These are phyloP conservation scores for Clonostachys rhizophaga DNA, from an alignment of 2,329 filamentous ascomycete genomes.

Conservation along the genomic window DNA sequence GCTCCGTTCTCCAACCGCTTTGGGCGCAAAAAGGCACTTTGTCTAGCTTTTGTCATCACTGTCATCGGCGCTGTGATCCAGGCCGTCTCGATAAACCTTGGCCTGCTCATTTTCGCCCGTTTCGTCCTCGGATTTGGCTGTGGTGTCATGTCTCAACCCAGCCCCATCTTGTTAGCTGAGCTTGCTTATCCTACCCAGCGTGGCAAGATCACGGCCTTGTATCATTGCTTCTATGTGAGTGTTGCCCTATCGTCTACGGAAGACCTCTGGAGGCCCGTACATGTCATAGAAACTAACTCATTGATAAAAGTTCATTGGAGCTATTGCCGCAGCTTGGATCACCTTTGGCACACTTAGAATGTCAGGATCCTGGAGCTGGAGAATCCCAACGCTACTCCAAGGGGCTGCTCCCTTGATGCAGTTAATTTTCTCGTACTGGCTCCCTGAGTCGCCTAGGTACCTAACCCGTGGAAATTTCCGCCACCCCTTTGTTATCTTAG, in stretches of 20 bases:
- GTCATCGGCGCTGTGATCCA: constrained; percentile 33
- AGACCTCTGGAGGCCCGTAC: too few relatives aligned
- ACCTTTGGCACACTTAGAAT: constrained; percentile 10
- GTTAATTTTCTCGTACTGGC: constrained; percentile 10
- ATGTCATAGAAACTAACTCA: too few relatives aligned
- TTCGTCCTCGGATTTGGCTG: constrained; percentile 18
- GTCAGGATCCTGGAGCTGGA: constrained; percentile 1
- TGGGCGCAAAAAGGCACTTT: constrained; percentile 37
- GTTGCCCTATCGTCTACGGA: constrained; percentile 36
- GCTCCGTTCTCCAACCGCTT: constrained; percentile 28
- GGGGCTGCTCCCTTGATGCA: constrained; percentile 24
- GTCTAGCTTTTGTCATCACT: constrained; percentile 40
- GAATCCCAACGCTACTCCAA: constrained; percentile 3
- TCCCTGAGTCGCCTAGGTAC: constrained; percentile 2
- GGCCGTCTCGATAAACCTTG: constrained; percentile 18
- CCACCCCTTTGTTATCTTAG: too few relatives aligned
- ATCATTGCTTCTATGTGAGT: constrained; percentile 44
- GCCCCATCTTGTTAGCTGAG: constrained; percentile 19
- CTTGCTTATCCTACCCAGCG: constrained; percentile 21
- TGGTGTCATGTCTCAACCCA: constrained; percentile 14
- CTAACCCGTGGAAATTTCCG: too few relatives aligned
- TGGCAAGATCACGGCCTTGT: constrained; percentile 16
- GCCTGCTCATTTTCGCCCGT: constrained; percentile 21
- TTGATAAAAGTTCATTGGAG: constrained; percentile 3
- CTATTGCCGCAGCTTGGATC: constrained; percentile 12